Base-by-base conservation (phyloP, 2,329 filamentous ascomycete genomes). In the Diaporthe australafricana region DNA sequence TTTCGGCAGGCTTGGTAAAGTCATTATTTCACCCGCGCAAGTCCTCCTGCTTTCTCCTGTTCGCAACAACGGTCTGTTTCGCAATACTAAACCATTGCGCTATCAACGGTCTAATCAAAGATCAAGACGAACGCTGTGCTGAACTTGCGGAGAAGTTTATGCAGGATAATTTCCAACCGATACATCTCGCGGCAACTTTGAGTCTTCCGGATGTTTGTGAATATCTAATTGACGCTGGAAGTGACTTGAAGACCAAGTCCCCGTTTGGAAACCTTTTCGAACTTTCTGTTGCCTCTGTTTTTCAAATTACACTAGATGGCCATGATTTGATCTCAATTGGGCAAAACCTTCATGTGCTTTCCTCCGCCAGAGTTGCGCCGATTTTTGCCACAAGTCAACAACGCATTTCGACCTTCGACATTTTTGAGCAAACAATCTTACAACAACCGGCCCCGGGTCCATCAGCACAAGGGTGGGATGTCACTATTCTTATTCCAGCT, bases 31-130 rank as follows among this genome's bases (percentile, higher is more conserved):
- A 57, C 7, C 35, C 55, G 25, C 25, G n/a, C 14, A 42, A 42
- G 22, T 25, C 55, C 5, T 57, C 55, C 1, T 57, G 14, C 5
- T 14, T 57, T 16, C 1, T 27, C 42, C 35, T 57, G 4, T 57
- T 42, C 22, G 22, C 35, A 3, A 27, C 38, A 3, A 8, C 17
- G 7, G 1, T 57, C 7, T 57, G 35, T 8, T 1, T 27, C 7
- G 1, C 0, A 0, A 9, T 57, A 14, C 14, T 2, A 1, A 3
- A 9, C 11, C 6, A 42, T 4, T 20, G 5, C 22, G 5, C 2
- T 9, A 4, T 0, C 0, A 25, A 17, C 9, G 35, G 35, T 27
- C 5, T 57, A 6, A 22, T 14, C 1, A 2, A 17, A 4, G 27
- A 2, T 5, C 9, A 52, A 27, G 16, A 7, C 6, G 7, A n/a